phyloP scores from a whole-genome alignment of 2,329 filamentous ascomycete genomes.

The Fusarium veterinarium region DNA sequence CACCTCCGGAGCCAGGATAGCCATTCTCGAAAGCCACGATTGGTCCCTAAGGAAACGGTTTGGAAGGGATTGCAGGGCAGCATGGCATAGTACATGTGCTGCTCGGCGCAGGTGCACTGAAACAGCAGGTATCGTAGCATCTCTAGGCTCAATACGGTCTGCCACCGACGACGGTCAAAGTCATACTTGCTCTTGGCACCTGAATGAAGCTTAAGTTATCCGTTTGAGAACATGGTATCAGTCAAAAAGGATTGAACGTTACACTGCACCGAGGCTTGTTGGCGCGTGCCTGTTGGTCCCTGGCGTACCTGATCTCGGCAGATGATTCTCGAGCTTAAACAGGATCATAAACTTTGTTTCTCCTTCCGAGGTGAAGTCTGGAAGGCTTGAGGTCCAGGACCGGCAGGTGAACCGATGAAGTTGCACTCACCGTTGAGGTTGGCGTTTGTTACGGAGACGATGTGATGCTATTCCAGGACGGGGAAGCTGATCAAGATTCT shows the following conservation, averaged over 20 bases:
- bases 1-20: conserved; percentile 37
- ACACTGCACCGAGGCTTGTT: conserved; percentile 29
- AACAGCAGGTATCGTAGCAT: conserved; percentile 36
- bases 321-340: conserved; percentile 19
- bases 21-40: conserved; percentile 29
- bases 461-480: conserved; percentile 18
- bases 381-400: conserved; percentile 11
- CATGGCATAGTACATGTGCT: conserved; percentile 18
- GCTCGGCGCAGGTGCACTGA: conserved; percentile 28
- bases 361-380: conserved; percentile 4
- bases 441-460: conserved; percentile 35
- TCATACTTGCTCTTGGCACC: conserved; percentile 31
- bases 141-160: conserved; percentile 29
- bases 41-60: conserved; percentile 33
- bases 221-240: conserved; percentile 14
- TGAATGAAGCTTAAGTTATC: conserved; percentile 32
- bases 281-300: conserved; percentile 31
- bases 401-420: conserved; percentile 13
- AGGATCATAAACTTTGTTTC: conserved; percentile 19
- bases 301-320: conserved; percentile 37
- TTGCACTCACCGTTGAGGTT: conserved; percentile 33
- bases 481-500: conserved; percentile 10
- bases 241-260: conserved; percentile 8
- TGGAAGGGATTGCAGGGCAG: conserved; percentile 19
- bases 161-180: conserved; percentile 34